Conservation (phyloP, 1,139 yeast species). For the Nakaseomyces kungkrabaensis region DNA sequence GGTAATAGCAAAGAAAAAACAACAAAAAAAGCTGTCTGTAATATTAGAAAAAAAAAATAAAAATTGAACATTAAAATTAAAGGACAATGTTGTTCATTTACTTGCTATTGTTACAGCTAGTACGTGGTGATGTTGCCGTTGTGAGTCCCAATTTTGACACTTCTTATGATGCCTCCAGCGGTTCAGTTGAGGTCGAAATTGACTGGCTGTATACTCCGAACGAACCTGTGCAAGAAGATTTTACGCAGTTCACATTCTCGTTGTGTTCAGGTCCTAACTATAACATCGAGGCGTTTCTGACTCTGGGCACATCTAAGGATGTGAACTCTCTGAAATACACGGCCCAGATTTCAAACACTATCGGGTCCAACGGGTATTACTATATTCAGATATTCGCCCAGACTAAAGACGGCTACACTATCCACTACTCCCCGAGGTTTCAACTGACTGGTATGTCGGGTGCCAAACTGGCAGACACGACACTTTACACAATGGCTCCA, state of each 20-base stretch:
- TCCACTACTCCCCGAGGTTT: constrained; percentile 61
- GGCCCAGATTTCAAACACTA: constrained; percentile 35
- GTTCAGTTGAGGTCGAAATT: constrained; percentile 38
- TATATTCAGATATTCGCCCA: constrained; percentile 53
- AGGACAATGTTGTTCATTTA: not conserved
- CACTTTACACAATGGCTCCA: constrained; percentile 31
- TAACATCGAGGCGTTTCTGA: constrained; percentile 36
- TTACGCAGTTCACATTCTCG: constrained; percentile 40
- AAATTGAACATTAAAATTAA: not conserved
- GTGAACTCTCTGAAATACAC: constrained; percentile 30
- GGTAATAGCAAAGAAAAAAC: too few species aligned
- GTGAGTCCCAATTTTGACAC: constrained; percentile 41
- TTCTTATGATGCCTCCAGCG: constrained; percentile 37
- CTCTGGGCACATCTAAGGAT: constrained; percentile 27
- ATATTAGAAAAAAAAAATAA: too few species aligned
- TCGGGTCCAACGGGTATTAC: constrained; percentile 53
- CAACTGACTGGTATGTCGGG: constrained; percentile 64
- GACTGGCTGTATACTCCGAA: constrained; percentile 51
- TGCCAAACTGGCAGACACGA: constrained; percentile 31
- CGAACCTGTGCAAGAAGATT: constrained; percentile 38
- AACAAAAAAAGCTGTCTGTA: too few species aligned
- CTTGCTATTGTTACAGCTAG: constrained; percentile 4
- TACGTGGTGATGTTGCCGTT: constrained; percentile 40
- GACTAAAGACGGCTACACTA: constrained; percentile 40
- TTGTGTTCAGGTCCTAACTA: constrained; percentile 64